Conservation (phyloP, 129 eudicot species). For the Smallanthus sonchifolius region DNA sequence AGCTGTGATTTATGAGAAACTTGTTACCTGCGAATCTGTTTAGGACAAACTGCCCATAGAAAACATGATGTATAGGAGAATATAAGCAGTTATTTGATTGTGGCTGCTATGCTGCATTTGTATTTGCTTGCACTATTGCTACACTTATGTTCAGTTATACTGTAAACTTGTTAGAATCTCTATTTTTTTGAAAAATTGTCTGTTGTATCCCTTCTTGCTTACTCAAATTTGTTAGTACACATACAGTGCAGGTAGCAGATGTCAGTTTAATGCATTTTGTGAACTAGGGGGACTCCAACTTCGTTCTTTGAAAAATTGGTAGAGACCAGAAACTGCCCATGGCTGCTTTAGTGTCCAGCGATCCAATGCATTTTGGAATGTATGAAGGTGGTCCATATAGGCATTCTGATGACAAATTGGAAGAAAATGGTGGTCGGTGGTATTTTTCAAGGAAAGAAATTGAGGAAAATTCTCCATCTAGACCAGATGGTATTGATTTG, state of each 20-base stretch:
- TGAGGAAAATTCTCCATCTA: slow-evolving; percentile 87
- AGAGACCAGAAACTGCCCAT: slow-evolving; percentile 32
- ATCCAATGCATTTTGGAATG: slow-evolving; percentile 59
- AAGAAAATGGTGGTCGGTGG: slow-evolving; percentile 79
- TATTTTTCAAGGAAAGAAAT: slow-evolving; percentile 91
- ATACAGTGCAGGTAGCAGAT: slow-evolving; percentile 23
- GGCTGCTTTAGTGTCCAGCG: slow-evolving; percentile 62
- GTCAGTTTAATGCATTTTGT: slow-evolving; percentile 10
- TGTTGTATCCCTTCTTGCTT: background rate
- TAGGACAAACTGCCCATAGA: background rate
- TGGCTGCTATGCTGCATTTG: slow-evolving; percentile 5
- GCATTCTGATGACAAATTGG: slow-evolving; percentile 46
- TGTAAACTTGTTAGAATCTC: background rate
- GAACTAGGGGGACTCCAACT: slow-evolving; percentile 6
- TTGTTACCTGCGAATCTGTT: background rate
- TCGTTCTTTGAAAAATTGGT: slow-evolving; percentile 14
- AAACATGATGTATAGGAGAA: background rate
- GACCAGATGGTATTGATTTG: slow-evolving; percentile 82
- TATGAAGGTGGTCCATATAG: slow-evolving; percentile 46
- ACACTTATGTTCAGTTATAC: background rate
- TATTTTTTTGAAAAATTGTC: background rate
- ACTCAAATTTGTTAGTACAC: slow-evolving; percentile 12
- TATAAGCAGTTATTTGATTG: slow-evolving; percentile 4
- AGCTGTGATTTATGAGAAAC: background rate
- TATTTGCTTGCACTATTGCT: slow-evolving; percentile 2